Evolutionary conservation across 371 early-diverging fungal species (phyloP), one percentile per base, ranked within the genome.

Genomic region (Umbelopsis sp.): DNA sequence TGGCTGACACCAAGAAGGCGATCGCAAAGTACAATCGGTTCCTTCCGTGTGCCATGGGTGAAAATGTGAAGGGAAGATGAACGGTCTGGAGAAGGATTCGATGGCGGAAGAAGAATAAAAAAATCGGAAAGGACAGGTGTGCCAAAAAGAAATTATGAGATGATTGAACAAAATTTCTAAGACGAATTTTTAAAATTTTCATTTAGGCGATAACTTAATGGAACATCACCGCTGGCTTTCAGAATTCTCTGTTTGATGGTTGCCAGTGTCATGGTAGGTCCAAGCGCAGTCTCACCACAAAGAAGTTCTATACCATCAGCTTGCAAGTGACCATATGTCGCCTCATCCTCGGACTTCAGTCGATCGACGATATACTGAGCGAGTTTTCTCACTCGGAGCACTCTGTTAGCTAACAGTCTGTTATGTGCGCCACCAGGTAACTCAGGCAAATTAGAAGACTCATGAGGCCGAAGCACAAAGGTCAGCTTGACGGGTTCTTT

Each of bases 321-420:
- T 7, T 64, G 63, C 57, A 66, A 8, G 50, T 57, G 44, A 67
- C 71, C 22, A 63, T 38, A 37, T 69, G 37, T 10, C 69, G 22
- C 14, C 68, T 76, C 35, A 64, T 77, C 68, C 69, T 73, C 38
- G 64, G 78, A 66, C 1, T 76, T 78, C 20, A 94, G 74, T 71
- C 91, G 93, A 18, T 96, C 96, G 2, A 87, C 90, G 7, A 96
- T 86, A 72, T 96, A 95, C 18, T 86, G 82, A 3, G 90, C 65
- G 44, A 97, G 81, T 72, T 97, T 97, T 32, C 93, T 85, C 4
- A 94, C 85, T n/a, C 97, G 83, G 50, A 97, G 75, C 83, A 96
- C 91, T 44, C 96, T 81, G 68, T 94, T 94, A 5, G 97, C 96
- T 16, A 90, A 84, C 45, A 97, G 77, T 11, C 94, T 87, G 57